Base-by-base conservation (phyloP, 768 basidiomycete species). In the Russula ochroleuca region DNA sequence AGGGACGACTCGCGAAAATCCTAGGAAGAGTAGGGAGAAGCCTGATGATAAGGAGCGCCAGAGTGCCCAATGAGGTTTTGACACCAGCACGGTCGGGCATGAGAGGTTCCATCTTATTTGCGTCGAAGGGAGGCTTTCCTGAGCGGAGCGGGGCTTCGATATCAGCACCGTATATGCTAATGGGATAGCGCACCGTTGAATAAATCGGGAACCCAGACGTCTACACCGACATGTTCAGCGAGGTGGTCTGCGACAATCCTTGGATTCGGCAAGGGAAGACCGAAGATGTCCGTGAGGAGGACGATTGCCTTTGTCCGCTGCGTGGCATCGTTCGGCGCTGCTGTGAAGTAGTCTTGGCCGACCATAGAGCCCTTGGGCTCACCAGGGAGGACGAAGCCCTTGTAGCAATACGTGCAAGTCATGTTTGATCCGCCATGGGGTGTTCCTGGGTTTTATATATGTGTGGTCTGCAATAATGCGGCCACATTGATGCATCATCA, bases 191-290 rank as follows among this genome's bases (percentile, higher is more conserved):
- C 59, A 81, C 85, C 85, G 64, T 76, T 70, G 67, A 85, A 87
- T 52, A 84, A 71, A 72, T 87, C 84, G 10, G 85, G 85, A 19
- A 84, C 76, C 80, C 83, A 87, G 19, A 85, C 84, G 67, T 87
- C 85, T 65, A 84, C 83, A 19, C 75, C 72, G 33, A 86, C 68
- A n/a, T 72, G 68, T 61, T 78, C 72, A 8, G 84, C 77, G 25
- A 85, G 69, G 33, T 76, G 73, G 71, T 87, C 85, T 1, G 85
- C 84, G 7, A 86, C 74, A 61, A 88, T 76, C 67, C 82, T 84
- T 65, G 73, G 76, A 66, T 86, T 85, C 40, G 76, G 66, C 17
- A 85, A 69, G 5, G 76, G 74, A 6, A 86, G 72, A 0, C 84
- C 85, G 63, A 85, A 88, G 14, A 76, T 78, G 65, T 87, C 85